Evolutionary conservation across 768 basidiomycete genomes (phyloP).

Genomic region (Chiua virens): DNA sequence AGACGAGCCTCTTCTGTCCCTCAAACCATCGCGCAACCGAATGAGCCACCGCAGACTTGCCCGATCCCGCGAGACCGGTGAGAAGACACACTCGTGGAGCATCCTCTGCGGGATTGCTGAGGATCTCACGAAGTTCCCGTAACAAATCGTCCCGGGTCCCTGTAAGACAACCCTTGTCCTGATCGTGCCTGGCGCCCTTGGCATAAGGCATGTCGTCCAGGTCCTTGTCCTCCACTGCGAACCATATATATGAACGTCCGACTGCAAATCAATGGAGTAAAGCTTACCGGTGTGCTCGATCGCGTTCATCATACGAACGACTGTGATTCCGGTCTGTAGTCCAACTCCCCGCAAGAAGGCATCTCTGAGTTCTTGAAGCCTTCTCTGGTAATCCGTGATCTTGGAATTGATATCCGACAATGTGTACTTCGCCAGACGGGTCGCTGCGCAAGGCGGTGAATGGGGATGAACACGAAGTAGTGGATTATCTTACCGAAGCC

Average conservation of each 20-base stretch:
- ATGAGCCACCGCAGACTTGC: no score
- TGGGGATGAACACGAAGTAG: no score
- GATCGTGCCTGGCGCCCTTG: conserved; percentile 1
- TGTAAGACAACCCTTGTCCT: neutral
- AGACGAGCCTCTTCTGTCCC: no score
- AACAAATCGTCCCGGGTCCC: neutral
- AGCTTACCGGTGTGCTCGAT: neutral
- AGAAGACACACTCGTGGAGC: no score
- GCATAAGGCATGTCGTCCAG: conserved; percentile 4
- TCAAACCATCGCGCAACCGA: no score
- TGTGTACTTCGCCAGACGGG: neutral
- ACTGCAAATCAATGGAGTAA: neutral
- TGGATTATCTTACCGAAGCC: no score
- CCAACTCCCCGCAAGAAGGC: neutral
- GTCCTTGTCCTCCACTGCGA: neutral
- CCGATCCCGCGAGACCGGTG: no score
- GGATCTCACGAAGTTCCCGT: neutral
- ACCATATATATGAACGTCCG: neutral
- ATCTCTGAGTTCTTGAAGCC: neutral
- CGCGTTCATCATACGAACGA: no score
- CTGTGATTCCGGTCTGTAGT: neutral
- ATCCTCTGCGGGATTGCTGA: no score
- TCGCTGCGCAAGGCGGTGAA: neutral
- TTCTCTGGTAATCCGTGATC: neutral
- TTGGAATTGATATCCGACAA: neutral